These are phyloP conservation scores for Sporothrix pallida DNA, from an alignment of 2,329 filamentous ascomycete species.

Conservation along the genomic window DNA sequence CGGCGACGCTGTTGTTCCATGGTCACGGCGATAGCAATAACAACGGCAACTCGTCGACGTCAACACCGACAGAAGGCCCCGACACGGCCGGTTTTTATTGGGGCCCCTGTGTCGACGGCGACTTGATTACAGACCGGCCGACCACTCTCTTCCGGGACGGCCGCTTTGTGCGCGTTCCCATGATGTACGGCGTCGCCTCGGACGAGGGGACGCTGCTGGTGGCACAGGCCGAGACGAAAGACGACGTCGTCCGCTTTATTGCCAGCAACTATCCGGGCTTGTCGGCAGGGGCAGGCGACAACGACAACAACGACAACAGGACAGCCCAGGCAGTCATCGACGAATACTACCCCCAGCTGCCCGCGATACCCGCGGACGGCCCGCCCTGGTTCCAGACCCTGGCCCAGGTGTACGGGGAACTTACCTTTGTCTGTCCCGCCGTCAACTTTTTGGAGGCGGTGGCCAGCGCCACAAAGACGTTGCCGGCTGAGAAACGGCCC, in stretches of 20 bases:
- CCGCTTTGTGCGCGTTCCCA: constrained; percentile 52
- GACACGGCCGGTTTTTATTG: constrained; percentile 52
- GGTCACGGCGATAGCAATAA: constrained; percentile 37
- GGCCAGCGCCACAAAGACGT: neutral
- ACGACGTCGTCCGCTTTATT: constrained; percentile 50
- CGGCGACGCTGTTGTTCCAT: constrained; percentile 45
- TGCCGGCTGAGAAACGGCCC: neutral
- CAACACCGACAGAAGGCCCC: neutral
- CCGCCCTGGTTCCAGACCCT: constrained; percentile 52
- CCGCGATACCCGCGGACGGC: constrained; percentile 47
- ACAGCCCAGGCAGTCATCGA: neutral
- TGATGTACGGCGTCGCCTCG: constrained; percentile 53
- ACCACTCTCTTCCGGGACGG: constrained; percentile 50
- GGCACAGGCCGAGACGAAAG: constrained; percentile 45
- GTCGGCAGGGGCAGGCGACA: neutral
- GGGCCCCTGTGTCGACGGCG: constrained; percentile 58
- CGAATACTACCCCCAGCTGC: constrained; percentile 29
- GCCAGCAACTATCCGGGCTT: constrained; percentile 53
- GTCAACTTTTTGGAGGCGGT: constrained; percentile 49
- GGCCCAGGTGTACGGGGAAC: constrained; percentile 53
- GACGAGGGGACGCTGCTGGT: constrained; percentile 57
- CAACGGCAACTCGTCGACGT: too few relatives aligned
- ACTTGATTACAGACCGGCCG: constrained; percentile 51
- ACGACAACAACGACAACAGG: neutral
- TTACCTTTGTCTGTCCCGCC: constrained; percentile 53